Evolutionary conservation across 129 eudicot species (phyloP).

Genomic region (Flaveria sonorensis): DNA sequence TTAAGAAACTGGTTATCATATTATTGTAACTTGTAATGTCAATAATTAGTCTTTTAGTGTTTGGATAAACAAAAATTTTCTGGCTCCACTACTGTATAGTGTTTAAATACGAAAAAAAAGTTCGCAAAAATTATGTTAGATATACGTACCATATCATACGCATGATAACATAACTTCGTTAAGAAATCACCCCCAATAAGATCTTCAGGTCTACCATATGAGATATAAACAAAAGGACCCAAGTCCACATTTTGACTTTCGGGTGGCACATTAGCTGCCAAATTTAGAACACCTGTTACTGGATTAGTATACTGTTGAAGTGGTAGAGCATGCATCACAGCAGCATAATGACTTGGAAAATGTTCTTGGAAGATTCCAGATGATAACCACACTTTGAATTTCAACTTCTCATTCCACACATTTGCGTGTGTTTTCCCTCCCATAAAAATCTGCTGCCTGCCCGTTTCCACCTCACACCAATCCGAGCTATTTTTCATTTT

Average conservation of each 20-base stretch:
- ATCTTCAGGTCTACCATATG: conserved; percentile 84
- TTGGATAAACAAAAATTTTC: no score
- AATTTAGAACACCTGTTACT: conserved; percentile 60
- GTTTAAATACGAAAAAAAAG: not conserved
- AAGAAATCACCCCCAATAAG: conserved; percentile 64
- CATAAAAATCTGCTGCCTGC: conserved; percentile 63
- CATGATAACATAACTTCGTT: conserved; percentile 62
- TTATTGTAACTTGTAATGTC: not conserved
- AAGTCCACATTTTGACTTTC: conserved; percentile 55
- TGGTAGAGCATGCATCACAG: conserved; percentile 59
- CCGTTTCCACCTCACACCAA: conserved; percentile 86
- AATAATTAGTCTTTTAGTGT: not conserved
- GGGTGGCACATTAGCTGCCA: conserved; percentile 58
- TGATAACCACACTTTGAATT: conserved; percentile 70
- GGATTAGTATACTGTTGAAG: conserved; percentile 74
- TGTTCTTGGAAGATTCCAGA: conserved; percentile 68
- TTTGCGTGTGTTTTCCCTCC: conserved; percentile 64
- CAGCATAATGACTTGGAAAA: conserved; percentile 60
- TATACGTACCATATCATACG: conserved; percentile 74
- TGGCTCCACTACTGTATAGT: no score
- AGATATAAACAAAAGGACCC: conserved; percentile 79
- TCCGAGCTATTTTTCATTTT: conserved; percentile 54
- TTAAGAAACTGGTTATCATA: not conserved
- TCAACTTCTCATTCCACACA: conserved; percentile 57
- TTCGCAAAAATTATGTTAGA: not conserved